Conservation (phyloP, 495 filamentous ascomycete genomes). For the Aspergillus affinis region DNA sequence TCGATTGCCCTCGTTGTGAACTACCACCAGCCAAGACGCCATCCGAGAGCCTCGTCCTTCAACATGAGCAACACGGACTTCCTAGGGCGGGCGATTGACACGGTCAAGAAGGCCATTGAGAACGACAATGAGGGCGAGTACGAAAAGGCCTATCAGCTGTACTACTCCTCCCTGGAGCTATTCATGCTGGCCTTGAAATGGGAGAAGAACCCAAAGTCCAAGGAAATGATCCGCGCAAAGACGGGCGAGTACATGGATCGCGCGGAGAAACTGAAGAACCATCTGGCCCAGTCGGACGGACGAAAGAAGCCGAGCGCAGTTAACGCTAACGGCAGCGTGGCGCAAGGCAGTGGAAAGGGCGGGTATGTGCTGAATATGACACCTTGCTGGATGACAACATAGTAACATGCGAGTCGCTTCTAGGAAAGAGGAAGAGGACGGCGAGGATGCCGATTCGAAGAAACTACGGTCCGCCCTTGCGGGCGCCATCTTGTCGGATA, state of each 20-base stretch:
- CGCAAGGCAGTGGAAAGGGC: slow-evolving; percentile 65
- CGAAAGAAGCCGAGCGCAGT: slow-evolving; percentile 78
- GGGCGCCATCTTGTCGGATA: slow-evolving; percentile 90
- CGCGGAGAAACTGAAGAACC: slow-evolving; percentile 93
- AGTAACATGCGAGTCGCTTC: slow-evolving; percentile 11
- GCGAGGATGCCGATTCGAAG: slow-evolving; percentile 86
- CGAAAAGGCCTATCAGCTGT: slow-evolving; percentile 90
- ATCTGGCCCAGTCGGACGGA: slow-evolving; percentile 73
- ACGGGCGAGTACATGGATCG: slow-evolving; percentile 96
- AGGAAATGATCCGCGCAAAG: slow-evolving; percentile 95
- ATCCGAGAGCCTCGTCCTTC: slow-evolving; percentile 5
- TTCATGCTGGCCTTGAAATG: slow-evolving; percentile 98
- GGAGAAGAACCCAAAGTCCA: slow-evolving; percentile 95
- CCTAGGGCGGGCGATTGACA: slow-evolving; percentile 88
- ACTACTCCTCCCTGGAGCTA: slow-evolving; percentile 90
- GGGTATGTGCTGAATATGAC: slow-evolving; percentile 46
- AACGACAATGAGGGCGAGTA: slow-evolving; percentile 93
- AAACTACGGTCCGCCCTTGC: slow-evolving; percentile 88
- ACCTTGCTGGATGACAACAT: not conserved
- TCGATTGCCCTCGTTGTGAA: slow-evolving; percentile 3
- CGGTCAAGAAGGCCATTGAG: slow-evolving; percentile 96
- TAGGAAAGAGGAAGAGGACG: slow-evolving; percentile 62
- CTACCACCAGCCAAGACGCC: not conserved
- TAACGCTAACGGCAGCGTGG: slow-evolving; percentile 73
- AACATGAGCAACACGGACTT: slow-evolving; percentile 97